Evolutionary conservation across 768 basidiomycete species (phyloP).

Genomic region (Xerocomellus intermedius): DNA sequence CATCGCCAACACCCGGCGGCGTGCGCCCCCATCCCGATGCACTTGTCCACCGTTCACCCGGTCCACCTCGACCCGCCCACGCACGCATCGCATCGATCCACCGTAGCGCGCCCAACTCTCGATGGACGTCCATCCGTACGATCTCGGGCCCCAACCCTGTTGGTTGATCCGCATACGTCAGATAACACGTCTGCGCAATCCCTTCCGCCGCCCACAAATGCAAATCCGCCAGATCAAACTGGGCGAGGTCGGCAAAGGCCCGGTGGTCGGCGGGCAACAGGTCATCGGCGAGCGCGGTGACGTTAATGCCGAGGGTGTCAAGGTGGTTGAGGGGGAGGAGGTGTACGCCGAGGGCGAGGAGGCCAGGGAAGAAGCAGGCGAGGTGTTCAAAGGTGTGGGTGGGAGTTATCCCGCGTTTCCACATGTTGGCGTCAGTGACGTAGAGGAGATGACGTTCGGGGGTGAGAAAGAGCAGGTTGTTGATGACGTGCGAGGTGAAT

Average conservation of each 20-base stretch:
- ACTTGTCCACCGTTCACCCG: neutral
- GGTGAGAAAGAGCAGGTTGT: slow-evolving; percentile 40
- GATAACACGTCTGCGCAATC: slow-evolving; percentile 70
- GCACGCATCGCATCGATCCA: slow-evolving; percentile 37
- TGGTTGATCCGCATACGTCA: slow-evolving; percentile 68
- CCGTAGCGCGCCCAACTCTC: slow-evolving; percentile 5
- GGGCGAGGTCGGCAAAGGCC: slow-evolving; percentile 38
- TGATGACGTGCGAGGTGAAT: slow-evolving; percentile 58
- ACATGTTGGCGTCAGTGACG: slow-evolving; percentile 49
- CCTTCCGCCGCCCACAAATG: slow-evolving; percentile 77
- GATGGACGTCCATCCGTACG: slow-evolving; percentile 18
- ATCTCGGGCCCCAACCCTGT: slow-evolving; percentile 66
- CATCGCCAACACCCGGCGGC: slow-evolving; percentile 52
- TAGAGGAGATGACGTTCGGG: slow-evolving; percentile 41
- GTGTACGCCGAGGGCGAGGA: slow-evolving; percentile 69
- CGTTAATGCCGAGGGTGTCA: slow-evolving; percentile 44
- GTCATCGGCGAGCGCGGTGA: slow-evolving; percentile 33
- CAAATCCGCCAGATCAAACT: slow-evolving; percentile 53
- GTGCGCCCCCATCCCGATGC: slow-evolving; percentile 35
- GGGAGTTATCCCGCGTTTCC: slow-evolving; percentile 29
- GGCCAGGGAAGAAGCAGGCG: slow-evolving; percentile 75
- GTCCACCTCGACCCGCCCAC: slow-evolving; percentile 31
- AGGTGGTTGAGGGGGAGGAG: slow-evolving; percentile 58
- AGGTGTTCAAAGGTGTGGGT: slow-evolving; percentile 65
- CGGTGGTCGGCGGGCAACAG: slow-evolving; percentile 17